Base-by-base conservation (phyloP, 352 stramenopile genomes). In the Pythium folliculosum region DNA sequence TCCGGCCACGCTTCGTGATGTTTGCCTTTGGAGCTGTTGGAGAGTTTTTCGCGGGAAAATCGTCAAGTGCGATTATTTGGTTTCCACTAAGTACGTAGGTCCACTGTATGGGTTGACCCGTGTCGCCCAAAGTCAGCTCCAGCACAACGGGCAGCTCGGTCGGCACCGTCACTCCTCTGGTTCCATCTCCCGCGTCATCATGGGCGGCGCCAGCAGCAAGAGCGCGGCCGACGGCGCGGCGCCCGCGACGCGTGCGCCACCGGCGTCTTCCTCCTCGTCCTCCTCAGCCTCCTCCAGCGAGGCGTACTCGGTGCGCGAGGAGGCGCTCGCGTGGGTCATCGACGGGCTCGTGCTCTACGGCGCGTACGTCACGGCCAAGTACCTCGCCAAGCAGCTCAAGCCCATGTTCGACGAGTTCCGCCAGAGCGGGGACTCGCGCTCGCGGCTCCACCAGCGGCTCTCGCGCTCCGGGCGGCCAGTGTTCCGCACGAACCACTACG, bases 401-500 rank as follows among this genome's bases (percentile, higher is more conserved):
- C 88, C 86, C 38, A 91, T 93, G 81, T 75, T 96, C 54, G 88
- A 95, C 64, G 88, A 96, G 54, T 89, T 89, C 65, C 75, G 65
- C 16, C 73, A 88, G 55, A 84, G 78, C 27, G 76, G 86, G 21
- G 75, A 77, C 69, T 87, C 77, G 37, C 77, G 88, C 59, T 77
- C 81, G 62, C 92, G 91, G 61, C 73, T 96, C 50, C 76, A 95
- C 63, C 80, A 88, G 19, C 85, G 86, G 0, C 75, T 96, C 45
- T 69, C 78, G 52, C 80, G 82, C 44, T 86, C 88, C 0, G 74
- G 80, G 1, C 86, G 88, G 2, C 76, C 82, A 1, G 75, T 84
- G 23, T 91, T 96, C 72, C 78, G 76, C 62, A 95, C 85, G 50
- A 95, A 84, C 53, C 82, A 94, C 76, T 96, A 95, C 65, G 91